These are phyloP conservation scores for Breviolum minutum DNA, from an alignment of 73 alveolate species.

Conservation along the genomic window DNA sequence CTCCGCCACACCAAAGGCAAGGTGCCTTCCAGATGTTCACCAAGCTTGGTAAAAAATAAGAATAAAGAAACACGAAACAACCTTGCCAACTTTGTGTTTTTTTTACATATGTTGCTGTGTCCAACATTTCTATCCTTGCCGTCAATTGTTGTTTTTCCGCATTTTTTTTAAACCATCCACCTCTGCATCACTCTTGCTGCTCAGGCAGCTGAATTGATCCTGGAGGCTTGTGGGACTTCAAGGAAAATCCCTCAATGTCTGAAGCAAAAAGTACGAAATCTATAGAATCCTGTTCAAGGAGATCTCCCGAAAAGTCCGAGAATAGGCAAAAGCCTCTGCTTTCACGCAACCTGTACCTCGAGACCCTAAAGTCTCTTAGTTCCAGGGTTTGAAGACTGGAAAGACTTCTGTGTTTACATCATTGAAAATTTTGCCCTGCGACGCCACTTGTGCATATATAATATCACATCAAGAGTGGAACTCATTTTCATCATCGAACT, in stretches of 20 bases:
- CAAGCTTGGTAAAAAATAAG: no score
- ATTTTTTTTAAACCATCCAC: not conserved
- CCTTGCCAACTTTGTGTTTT: not conserved
- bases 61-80: not conserved
- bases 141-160: not conserved
- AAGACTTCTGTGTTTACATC: not conserved
- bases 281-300: not conserved
- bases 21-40: not conserved
- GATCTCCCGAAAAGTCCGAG: not conserved
- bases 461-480: not conserved
- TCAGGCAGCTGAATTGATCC: constrained; percentile 35
- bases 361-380: no score
- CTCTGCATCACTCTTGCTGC: not conserved
- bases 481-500: not conserved
- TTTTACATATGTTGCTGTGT: not conserved
- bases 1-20: not conserved
- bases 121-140: not conserved
- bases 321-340: not conserved
- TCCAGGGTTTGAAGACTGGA: not conserved
- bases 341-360: no score
- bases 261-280: not conserved
- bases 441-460: no score
- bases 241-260: not conserved
- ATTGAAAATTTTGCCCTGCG: no score
- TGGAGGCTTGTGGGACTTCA: not conserved